A percentile compares a stretch with the other conserved stretches of the same genome.
Conservation (phyloP, 2,329 filamentous ascomycete genomes). For the Colletotrichum godetiae region DNA sequence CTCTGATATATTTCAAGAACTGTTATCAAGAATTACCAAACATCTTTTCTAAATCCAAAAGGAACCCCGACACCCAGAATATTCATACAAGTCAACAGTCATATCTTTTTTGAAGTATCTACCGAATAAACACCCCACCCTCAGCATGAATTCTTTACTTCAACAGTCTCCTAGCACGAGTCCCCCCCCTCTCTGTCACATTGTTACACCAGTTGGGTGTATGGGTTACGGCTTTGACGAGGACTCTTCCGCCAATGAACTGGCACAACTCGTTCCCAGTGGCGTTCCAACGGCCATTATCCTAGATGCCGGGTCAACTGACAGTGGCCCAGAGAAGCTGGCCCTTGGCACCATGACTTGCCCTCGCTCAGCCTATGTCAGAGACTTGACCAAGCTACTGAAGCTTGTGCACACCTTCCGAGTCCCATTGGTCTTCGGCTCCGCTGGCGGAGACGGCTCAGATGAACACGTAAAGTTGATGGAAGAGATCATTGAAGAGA, state of each 20-base stretch:
- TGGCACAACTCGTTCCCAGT: conserved; percentile 41
- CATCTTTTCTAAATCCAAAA: too few species aligned
- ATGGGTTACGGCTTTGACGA: conserved; percentile 60
- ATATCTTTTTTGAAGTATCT: not conserved
- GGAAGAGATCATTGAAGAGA: conserved; percentile 51
- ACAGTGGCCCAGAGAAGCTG: conserved; percentile 53
- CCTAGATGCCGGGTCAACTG: conserved; percentile 49
- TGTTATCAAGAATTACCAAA: too few species aligned
- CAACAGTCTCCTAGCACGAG: too few species aligned
- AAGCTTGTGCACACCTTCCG: conserved; percentile 45
- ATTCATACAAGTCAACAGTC: not conserved
- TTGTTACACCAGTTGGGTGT: conserved; percentile 61
- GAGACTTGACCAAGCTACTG: conserved; percentile 54
- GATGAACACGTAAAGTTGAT: conserved; percentile 55
- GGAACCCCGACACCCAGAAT: not conserved
- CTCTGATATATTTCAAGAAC: too few species aligned
- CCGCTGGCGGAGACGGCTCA: conserved; percentile 60
- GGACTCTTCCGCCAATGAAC: conserved; percentile 39
- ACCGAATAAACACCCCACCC: not conserved
- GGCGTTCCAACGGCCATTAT: conserved; percentile 47
- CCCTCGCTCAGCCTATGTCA: conserved; percentile 51
- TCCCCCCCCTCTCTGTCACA: conserved; percentile 45
- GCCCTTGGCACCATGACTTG: conserved; percentile 53
- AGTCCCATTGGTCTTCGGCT: conserved; percentile 55
- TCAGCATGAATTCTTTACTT: too few species aligned